These are phyloP conservation scores for Centella asiatica DNA, from an alignment of 129 eudicot species.

Conservation along the genomic window DNA sequence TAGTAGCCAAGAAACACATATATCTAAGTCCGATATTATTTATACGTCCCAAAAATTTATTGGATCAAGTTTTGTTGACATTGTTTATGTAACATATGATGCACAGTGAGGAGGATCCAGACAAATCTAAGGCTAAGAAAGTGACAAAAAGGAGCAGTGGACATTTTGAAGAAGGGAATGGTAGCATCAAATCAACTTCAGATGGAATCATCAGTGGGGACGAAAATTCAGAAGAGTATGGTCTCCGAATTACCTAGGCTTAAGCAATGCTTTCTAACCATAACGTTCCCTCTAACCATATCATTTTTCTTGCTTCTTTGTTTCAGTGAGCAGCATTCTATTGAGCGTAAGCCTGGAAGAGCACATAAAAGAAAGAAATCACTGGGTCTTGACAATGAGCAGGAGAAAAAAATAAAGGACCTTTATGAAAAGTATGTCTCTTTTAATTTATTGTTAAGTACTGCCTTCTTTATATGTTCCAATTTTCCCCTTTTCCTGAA, in stretches of 20 bases:
- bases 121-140: slow-evolving; percentile 21
- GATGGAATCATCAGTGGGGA: slow-evolving; percentile 17
- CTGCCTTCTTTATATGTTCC: background rate
- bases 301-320: slow-evolving; percentile 20
- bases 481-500: no score
- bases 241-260: slow-evolving; percentile 4
- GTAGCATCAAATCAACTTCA: slow-evolving; percentile 22
- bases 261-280: background rate
- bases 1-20: no score
- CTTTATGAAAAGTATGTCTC: slow-evolving; percentile 64
- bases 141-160: slow-evolving; percentile 22
- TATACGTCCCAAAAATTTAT: slow-evolving; percentile 15
- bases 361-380: slow-evolving; percentile 40
- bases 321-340: slow-evolving; percentile 37
- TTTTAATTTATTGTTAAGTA: slow-evolving; percentile 1
- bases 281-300: slow-evolving; percentile 4
- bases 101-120: slow-evolving; percentile 41
- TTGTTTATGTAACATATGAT: slow-evolving; percentile 17
- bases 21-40: no score
- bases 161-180: slow-evolving; percentile 30
- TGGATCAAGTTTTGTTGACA: slow-evolving; percentile 8
- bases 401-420: slow-evolving; percentile 44
- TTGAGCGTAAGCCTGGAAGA: slow-evolving; percentile 28
- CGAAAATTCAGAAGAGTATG: slow-evolving; percentile 30
- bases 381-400: slow-evolving; percentile 42